These are phyloP conservation scores for Vanrija sp. DNA, from an alignment of 1,284 basidiomycete species.

Conservation along the genomic window DNA sequence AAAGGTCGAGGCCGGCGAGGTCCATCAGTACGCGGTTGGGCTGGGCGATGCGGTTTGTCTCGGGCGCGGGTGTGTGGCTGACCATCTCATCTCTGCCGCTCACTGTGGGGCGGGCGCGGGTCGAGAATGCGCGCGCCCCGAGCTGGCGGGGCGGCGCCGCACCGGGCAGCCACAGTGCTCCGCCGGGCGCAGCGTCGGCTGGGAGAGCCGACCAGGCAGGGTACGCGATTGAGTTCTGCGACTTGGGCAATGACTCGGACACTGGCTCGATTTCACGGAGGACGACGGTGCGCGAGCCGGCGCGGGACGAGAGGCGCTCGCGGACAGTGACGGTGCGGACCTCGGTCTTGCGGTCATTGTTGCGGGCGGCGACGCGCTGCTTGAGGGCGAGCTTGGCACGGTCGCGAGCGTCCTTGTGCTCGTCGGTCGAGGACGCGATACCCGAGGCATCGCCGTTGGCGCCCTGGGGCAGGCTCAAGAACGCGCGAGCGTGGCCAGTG, in stretches of 20 bases:
- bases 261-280: constrained; percentile 24
- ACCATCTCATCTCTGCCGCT: constrained; percentile 4
- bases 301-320: constrained; percentile 15
- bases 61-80: constrained; percentile 5
- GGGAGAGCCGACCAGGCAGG: constrained; percentile 15
- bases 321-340: constrained; percentile 13
- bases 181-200: constrained; percentile 10
- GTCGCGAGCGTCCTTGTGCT: constrained; percentile 14
- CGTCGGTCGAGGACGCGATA: constrained; percentile 21
- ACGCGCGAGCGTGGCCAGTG: constrained; percentile 45
- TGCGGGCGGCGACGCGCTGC: constrained; percentile 12
- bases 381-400: constrained; percentile 12
- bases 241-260: not conserved
- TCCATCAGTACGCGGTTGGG: constrained; percentile 41
- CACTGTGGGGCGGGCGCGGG: constrained; percentile 7
- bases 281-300: constrained; percentile 21
- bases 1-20: constrained; percentile 38
- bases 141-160: constrained; percentile 11
- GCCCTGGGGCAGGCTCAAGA: constrained; percentile 37
- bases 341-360: constrained; percentile 4
- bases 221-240: constrained; percentile 12
- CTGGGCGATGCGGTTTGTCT: constrained; percentile 20
- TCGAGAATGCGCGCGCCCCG: constrained; percentile 28
- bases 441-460: constrained; percentile 27
- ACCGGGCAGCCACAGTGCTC: constrained; percentile 13